Conservation (phyloP, 2,329 filamentous ascomycete species). For the Kalmusia sp. region DNA sequence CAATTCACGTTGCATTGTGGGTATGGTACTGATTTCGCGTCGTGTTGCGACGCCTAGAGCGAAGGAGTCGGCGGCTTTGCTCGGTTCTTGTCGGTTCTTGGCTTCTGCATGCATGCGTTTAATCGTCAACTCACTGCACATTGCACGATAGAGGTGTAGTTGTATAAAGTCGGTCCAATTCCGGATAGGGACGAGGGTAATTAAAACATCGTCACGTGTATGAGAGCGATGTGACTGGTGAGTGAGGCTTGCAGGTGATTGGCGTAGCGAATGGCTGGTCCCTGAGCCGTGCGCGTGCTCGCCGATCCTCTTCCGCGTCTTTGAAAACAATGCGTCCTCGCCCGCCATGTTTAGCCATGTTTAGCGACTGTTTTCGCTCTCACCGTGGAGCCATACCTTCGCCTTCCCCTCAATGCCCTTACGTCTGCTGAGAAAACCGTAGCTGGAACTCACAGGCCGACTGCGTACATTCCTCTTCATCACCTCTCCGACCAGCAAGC, state of each 20-base stretch:
- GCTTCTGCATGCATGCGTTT: too few species aligned
- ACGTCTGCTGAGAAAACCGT: background rate
- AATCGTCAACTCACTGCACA: too few species aligned
- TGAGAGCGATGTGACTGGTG: background rate
- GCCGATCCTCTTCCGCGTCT: background rate
- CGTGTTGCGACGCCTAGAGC: too few species aligned
- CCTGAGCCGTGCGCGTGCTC: background rate
- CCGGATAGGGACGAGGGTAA: too few species aligned
- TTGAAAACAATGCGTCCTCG: conserved; percentile 2
- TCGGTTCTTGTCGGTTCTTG: too few species aligned
- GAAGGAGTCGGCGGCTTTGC: too few species aligned
- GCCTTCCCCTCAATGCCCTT: conserved; percentile 2
- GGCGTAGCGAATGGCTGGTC: background rate
- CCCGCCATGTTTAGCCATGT: background rate
- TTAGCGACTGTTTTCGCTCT: too few species aligned
- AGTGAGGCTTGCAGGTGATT: conserved; percentile 1
- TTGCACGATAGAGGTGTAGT: too few species aligned
- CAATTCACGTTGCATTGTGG: too few species aligned
- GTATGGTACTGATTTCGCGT: too few species aligned
- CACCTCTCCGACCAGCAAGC: conserved; percentile 16
- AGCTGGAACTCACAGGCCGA: background rate
- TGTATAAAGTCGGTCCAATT: too few species aligned
- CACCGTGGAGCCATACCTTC: background rate
- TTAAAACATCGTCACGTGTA: too few species aligned
- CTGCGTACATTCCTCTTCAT: conserved; percentile 5